Evolutionary conservation across 257 asterid genomes (phyloP).

Genomic region (Gardenia jasminoides): DNA sequence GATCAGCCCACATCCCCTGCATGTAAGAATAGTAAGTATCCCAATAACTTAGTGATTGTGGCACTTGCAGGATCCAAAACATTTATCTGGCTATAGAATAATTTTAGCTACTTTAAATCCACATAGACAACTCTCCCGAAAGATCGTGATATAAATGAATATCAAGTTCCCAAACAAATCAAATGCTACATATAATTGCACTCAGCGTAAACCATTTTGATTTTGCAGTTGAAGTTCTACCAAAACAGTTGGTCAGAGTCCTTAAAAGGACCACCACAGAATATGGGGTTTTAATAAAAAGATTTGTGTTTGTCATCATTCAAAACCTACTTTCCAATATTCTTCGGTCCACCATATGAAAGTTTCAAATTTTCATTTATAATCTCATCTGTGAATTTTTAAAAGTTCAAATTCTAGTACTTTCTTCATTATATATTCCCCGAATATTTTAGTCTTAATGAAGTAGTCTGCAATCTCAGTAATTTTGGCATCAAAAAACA

Average conservation of each 20-base stretch:
- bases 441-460: background rate
- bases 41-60: background rate
- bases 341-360: background rate
- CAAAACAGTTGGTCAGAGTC: background rate
- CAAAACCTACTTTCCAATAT: background rate
- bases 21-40: background rate
- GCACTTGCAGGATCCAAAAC: background rate
- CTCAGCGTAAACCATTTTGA: background rate
- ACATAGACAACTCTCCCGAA: background rate
- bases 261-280: background rate
- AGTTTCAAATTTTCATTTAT: background rate
- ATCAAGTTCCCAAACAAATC: background rate
- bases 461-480: background rate
- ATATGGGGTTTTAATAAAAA: background rate
- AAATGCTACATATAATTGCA: background rate
- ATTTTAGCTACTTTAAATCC: background rate
- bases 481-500: too few species aligned
- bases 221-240: background rate
- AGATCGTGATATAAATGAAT: background rate
- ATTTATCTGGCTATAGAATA: background rate
- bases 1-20: conserved; percentile 13
- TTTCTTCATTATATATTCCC: background rate
- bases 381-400: background rate
- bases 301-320: background rate
- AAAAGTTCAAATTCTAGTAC: background rate